phyloP scores from a whole-genome alignment of 192 early-diverging fungal species.

The Endogone sp. region DNA sequence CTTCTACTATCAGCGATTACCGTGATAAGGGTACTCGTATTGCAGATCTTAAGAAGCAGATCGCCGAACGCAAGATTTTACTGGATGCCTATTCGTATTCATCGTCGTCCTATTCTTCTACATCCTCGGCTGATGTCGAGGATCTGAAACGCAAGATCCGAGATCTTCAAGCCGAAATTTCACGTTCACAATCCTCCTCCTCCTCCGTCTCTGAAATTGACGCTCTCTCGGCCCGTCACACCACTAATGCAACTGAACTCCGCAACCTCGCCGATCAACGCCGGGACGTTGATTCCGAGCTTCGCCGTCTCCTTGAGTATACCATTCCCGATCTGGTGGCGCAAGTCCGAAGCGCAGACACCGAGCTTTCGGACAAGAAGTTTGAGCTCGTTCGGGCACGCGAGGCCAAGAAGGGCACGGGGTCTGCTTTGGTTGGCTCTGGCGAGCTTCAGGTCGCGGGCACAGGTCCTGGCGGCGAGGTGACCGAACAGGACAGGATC shows the following conservation, averaged over 20 bases:
- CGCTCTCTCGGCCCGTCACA: slow-evolving; percentile 17
- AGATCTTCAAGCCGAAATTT: background rate
- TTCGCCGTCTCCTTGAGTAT: slow-evolving; percentile 29
- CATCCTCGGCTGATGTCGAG: slow-evolving; percentile 8
- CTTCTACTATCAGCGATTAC: slow-evolving; percentile 19
- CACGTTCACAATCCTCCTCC: too few species aligned
- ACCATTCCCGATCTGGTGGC: slow-evolving; percentile 28
- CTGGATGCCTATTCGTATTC: slow-evolving; percentile 1
- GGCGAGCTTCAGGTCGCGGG: slow-evolving; percentile 31
- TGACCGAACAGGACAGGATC: slow-evolving; percentile 51
- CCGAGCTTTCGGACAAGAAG: slow-evolving; percentile 38
- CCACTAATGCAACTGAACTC: slow-evolving; percentile 35
- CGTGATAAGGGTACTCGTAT: slow-evolving; percentile 31
- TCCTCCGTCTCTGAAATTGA: too few species aligned
- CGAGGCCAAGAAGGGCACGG: slow-evolving; percentile 23
- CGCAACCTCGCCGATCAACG: slow-evolving; percentile 41
- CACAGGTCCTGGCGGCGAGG: slow-evolving; percentile 46
- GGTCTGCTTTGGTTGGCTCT: background rate
- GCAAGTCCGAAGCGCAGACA: slow-evolving; percentile 42
- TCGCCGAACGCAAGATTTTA: slow-evolving; percentile 18
- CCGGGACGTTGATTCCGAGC: slow-evolving; percentile 40
- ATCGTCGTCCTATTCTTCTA: background rate
- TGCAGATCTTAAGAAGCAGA: slow-evolving; percentile 23
- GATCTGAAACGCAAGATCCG: slow-evolving; percentile 6
- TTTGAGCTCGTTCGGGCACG: slow-evolving; percentile 22